Percentiles rank a stretch among this genome's conserved stretches.
phyloP scores from a whole-genome alignment of 768 basidiomycete species.

The Tylopilus felleus region DNA sequence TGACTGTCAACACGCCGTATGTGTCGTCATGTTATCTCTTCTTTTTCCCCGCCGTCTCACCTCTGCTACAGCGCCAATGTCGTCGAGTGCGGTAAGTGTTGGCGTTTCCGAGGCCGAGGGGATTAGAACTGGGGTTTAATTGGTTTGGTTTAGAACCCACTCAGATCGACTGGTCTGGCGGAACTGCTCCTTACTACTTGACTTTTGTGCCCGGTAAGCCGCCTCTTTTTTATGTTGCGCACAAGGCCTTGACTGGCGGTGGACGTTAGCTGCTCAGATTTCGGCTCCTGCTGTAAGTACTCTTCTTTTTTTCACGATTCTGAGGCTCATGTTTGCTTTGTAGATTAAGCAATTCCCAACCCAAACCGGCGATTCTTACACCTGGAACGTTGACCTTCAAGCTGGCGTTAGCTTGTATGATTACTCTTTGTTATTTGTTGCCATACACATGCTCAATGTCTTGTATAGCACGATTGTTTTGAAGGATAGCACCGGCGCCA shows the following conservation, averaged over 20 bases:
- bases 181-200: slow-evolving; percentile 55
- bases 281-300: slow-evolving; percentile 47
- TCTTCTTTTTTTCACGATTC: background rate
- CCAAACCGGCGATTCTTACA: slow-evolving; percentile 40
- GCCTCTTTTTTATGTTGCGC: fast-evolving
- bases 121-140: background rate
- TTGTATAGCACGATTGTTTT: slow-evolving; percentile 46
- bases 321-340: slow-evolving; percentile 4
- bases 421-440: background rate
- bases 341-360: slow-evolving; percentile 55
- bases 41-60: slow-evolving; percentile 5
- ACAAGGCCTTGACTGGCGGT: background rate
- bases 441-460: background rate
- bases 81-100: slow-evolving; percentile 49
- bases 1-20: slow-evolving; percentile 71
- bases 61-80: slow-evolving; percentile 32
- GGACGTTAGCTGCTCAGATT: slow-evolving; percentile 48
- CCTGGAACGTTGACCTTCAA: slow-evolving; percentile 55
- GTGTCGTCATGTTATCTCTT: slow-evolving; percentile 24
- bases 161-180: slow-evolving; percentile 50
- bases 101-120: background rate
- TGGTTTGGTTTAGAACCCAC: slow-evolving; percentile 52
- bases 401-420: slow-evolving; percentile 45
- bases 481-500: slow-evolving; percentile 56
- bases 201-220: slow-evolving; percentile 57